These are phyloP conservation scores for Debaryomyces sp. DNA, from an alignment of 1,139 yeast genomes.

Conservation along the genomic window DNA sequence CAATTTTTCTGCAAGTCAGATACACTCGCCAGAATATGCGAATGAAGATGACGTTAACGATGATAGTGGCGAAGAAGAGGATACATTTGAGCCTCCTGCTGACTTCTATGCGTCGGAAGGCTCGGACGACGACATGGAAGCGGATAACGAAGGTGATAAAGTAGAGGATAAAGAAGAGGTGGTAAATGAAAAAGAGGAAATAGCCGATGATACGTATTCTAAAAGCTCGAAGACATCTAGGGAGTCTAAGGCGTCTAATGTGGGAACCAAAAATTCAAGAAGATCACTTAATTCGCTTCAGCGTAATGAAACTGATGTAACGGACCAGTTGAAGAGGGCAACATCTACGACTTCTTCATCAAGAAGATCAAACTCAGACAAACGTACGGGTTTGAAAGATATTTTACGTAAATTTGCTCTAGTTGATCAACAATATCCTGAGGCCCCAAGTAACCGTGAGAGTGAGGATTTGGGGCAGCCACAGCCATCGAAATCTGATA, in stretches of 20 bases:
- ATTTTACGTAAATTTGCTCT: conserved; percentile 41
- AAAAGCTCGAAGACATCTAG: conserved; percentile 6
- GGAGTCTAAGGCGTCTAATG: background rate
- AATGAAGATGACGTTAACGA: conserved; percentile 9
- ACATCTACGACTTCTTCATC: conserved; percentile 14
- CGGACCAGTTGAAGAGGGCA: conserved; percentile 22
- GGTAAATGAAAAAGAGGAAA: conserved; percentile 7
- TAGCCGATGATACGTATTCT: conserved; percentile 9
- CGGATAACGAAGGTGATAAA: background rate
- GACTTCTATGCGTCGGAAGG: conserved; percentile 4
- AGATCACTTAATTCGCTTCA: conserved; percentile 8
- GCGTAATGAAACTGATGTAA: conserved; percentile 19
- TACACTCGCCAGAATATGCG: conserved; percentile 3
- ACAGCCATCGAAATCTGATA: conserved; percentile 32
- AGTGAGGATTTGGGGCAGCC: conserved; percentile 15
- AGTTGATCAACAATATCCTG: conserved; percentile 33
- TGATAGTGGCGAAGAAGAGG: conserved; percentile 10
- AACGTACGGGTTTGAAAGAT: conserved; percentile 26
- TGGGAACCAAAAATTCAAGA: conserved; percentile 10
- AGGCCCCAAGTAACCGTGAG: conserved; percentile 10
- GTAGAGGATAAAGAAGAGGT: background rate
- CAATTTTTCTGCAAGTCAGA: conserved; percentile 6
- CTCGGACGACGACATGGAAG: background rate
- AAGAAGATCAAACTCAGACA: conserved; percentile 5
- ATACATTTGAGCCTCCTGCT: conserved; percentile 1